Base-by-base conservation (phyloP, 2,329 filamentous ascomycete genomes). In the Fusarium sp. region DNA sequence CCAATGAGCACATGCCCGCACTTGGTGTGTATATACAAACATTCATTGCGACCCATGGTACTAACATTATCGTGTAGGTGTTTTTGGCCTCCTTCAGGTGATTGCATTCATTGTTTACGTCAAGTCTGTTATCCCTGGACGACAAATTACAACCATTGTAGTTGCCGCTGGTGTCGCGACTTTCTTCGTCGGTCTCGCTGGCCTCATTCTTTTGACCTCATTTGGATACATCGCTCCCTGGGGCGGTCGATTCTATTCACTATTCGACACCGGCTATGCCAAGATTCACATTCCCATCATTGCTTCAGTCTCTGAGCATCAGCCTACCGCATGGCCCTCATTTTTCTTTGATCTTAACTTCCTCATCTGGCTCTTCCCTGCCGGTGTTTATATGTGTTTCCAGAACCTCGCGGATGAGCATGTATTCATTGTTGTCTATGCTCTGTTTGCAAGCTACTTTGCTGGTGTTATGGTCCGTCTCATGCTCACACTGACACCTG, bases 211-310 rank as follows among this genome's bases (percentile, higher is more conserved):
- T n/a, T 88, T 99, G 56, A 98, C 96, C 13, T 91, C 95, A 26
- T 90, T 94, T 24, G 96, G 96, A 70, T 93, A 96, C 75, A 96
- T 99, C 83, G 96, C 97, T 28, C 96, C 97, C 24, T 99, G 96
- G 96, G 95, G 94, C 79, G 96, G 96, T 73, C 95, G 96, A 79
- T 99, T 99, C 89, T 99, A 99, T 87, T 99, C 97, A 28, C 91
- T 99, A 38, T 99, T 96, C 95, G 97, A 99, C 82, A 99, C 96
- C 11, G 93, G 94, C 78, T 99, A 99, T 81, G 96, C 96, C 79
- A 99, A 99, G 88, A 97, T 98, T 74, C 96, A 99, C 81, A 99
- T 99, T 81, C 96, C 96, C 70, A 99, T 99, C 81, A 99, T 99
- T 82, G 96, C 96, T 8, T 99, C 96, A n/a, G 96, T 99, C 53